Conservation (phyloP, 2,329 filamentous ascomycete genomes). For the Apiospora kogelbergensis region DNA sequence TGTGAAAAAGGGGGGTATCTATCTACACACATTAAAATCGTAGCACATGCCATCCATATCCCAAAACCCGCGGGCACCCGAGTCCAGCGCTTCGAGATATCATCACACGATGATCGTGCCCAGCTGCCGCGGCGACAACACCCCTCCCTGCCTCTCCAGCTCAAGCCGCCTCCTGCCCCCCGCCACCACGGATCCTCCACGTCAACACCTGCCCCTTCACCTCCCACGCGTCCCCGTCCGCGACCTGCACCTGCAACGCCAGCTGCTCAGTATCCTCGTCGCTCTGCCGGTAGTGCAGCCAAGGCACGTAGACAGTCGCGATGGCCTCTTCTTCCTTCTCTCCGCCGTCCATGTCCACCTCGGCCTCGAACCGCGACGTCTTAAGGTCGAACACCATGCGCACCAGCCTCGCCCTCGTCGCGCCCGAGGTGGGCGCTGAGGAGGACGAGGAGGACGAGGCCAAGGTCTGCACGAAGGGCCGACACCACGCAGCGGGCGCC, state of each 20-base stretch:
- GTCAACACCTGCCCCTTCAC: background rate
- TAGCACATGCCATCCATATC: background rate
- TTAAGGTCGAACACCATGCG: constrained; percentile 18
- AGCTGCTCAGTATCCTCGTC: constrained; percentile 2
- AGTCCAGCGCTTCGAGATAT: too few species aligned
- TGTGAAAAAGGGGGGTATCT: background rate
- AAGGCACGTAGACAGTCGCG: constrained; percentile 12
- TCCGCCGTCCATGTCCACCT: background rate
- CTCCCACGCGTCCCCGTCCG: background rate
- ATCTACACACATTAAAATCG: background rate
- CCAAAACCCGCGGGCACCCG: background rate
- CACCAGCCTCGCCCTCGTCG: background rate
- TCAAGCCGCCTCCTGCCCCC: background rate
- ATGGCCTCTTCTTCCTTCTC: background rate
- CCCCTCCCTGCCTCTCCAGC: constrained; percentile 11
- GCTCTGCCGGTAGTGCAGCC: constrained; percentile 19
- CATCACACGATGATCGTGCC: constrained; percentile 15
- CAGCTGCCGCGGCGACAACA: constrained; percentile 13
- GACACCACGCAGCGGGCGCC: constrained; percentile 21
- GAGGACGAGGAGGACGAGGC: background rate
- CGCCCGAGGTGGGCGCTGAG: too few species aligned
- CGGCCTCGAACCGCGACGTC: constrained; percentile 14
- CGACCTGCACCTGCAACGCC: background rate
- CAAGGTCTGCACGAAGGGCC: constrained; percentile 19
- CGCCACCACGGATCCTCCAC: background rate